phyloP scores from a whole-genome alignment of 106 monocot species.

The Dendrobium catenatum region DNA sequence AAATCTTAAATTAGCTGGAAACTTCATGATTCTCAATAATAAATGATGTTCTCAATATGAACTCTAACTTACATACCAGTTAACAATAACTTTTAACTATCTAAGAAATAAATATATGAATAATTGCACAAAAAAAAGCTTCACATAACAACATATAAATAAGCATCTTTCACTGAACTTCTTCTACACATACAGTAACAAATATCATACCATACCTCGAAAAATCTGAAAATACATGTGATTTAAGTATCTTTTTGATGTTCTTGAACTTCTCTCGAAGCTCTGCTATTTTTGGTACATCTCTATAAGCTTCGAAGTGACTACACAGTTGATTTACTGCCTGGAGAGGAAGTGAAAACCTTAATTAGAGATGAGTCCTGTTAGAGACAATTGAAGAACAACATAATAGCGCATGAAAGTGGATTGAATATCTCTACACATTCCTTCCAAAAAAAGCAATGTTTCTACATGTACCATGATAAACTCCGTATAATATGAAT shows the following conservation, averaged over 20 bases:
- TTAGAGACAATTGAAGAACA: not conserved
- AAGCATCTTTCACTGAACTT: slow-evolving; percentile 1
- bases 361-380: not conserved
- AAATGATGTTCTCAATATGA: not conserved
- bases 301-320: slow-evolving; percentile 98
- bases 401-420: not conserved
- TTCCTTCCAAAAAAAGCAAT: not conserved
- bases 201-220: slow-evolving; percentile 52
- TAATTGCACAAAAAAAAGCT: not conserved
- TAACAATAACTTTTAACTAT: not conserved
- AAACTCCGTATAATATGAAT: not conserved
- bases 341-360: slow-evolving; percentile 29
- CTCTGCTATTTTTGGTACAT: slow-evolving; percentile 94
- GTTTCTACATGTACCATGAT: not conserved
- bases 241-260: slow-evolving; percentile 94
- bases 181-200: not conserved
- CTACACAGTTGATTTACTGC: slow-evolving; percentile 93
- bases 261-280: slow-evolving; percentile 97
- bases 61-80: not conserved
- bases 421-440: not conserved
- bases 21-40: not conserved
- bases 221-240: slow-evolving; percentile 97
- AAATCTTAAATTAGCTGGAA: not conserved
- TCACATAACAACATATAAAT: slow-evolving; percentile 4
- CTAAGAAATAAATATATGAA: not conserved